These are phyloP conservation scores for grape (Vitis vinifera) DNA, from an alignment of 164 flowering plant species.

Conservation along the genomic window ASM3070453v1 NC_081808.1:9038001-9038500, in stretches of 20 bases:
- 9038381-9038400: slow-evolving; percentile 60
- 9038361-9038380: slow-evolving; percentile 52
- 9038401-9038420: slow-evolving; percentile 49
- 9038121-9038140: slow-evolving; percentile 33
- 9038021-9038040: slow-evolving; percentile 51
- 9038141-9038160: slow-evolving; percentile 35
- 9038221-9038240: slow-evolving; percentile 35
- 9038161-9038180: slow-evolving; percentile 44
- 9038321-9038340: slow-evolving; percentile 50
- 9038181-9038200: slow-evolving; percentile 43
- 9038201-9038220: slow-evolving; percentile 36
- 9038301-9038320: slow-evolving; percentile 83
- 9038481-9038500: slow-evolving; percentile 16
- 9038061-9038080: slow-evolving; percentile 29
- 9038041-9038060: slow-evolving; percentile 35
- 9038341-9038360: slow-evolving; percentile 41
- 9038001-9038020: slow-evolving; percentile 51
- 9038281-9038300: slow-evolving; percentile 67
- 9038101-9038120: slow-evolving; percentile 28
- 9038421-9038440: slow-evolving; percentile 54
- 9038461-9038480: slow-evolving; percentile 37
- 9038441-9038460: slow-evolving; percentile 34
- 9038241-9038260: slow-evolving; percentile 25
- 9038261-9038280: slow-evolving; percentile 46
- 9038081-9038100: slow-evolving; percentile 28